Evolutionary conservation across 2,329 filamentous ascomycete species (phyloP).

Genomic region (Penicillium sp.): DNA sequence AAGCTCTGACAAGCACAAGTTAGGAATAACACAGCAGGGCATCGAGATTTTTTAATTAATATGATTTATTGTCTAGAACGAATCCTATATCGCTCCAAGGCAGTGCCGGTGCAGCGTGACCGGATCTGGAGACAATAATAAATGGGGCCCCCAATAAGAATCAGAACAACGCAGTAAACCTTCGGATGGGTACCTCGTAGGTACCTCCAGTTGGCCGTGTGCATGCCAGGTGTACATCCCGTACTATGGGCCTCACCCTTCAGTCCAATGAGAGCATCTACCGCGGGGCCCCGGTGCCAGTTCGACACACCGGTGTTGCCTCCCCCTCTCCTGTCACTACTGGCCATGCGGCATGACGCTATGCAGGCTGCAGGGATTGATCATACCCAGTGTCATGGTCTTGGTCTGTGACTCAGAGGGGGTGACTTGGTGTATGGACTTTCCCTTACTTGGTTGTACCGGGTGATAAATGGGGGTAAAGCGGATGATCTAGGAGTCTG

Average conservation of each 20-base stretch:
- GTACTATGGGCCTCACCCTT: neutral
- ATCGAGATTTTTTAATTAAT: neutral
- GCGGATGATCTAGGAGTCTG: neutral
- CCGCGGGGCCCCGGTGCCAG: constrained; percentile 3
- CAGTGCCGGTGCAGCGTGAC: neutral
- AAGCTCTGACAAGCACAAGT: no score
- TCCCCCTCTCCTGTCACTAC: constrained; percentile 11
- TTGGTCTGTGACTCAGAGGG: constrained; percentile 19
- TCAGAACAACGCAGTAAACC: neutral
- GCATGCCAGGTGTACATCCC: neutral
- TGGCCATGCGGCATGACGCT: constrained; percentile 23
- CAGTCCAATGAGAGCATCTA: constrained; percentile 11
- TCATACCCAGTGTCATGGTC: neutral
- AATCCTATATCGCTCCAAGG: neutral
- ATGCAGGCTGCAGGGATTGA: constrained; percentile 23
- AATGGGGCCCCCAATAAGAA: neutral
- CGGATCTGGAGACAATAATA: neutral
- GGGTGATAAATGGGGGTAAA: constrained; percentile 15
- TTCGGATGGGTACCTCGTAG: neutral
- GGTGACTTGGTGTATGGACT: constrained; percentile 11
- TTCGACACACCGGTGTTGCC: constrained; percentile 8
- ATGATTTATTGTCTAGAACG: neutral
- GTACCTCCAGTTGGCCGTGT: neutral
- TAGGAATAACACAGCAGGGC: neutral
- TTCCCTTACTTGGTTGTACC: constrained; percentile 29